These are phyloP conservation scores for Thraustochytrium sp. DNA, from an alignment of 352 stramenopile genomes.

Conservation along the genomic window DNA sequence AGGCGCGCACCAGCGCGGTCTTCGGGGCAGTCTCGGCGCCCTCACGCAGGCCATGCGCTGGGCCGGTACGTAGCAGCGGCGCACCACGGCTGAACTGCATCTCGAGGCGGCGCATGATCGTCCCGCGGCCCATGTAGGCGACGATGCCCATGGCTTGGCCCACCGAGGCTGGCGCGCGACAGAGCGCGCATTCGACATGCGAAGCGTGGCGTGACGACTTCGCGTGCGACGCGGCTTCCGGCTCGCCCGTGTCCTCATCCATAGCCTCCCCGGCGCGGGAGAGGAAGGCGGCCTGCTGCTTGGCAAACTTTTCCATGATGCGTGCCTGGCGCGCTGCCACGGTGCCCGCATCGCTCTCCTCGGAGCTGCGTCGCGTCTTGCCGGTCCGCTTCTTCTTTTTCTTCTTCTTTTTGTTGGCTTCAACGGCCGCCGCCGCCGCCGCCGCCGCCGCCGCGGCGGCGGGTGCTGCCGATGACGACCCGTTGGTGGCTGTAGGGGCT, in stretches of 20 bases:
- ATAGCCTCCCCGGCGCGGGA: background rate
- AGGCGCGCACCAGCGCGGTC: background rate
- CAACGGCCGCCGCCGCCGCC: background rate
- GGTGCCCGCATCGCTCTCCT: background rate
- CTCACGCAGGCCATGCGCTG: too few species aligned
- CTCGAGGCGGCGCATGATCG: background rate
- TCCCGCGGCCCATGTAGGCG: background rate
- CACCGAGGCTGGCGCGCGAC: background rate
- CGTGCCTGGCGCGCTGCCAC: background rate
- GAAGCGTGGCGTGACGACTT: too few species aligned
- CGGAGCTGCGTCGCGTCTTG: background rate
- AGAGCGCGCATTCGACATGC: background rate
- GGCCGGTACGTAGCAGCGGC: too few species aligned
- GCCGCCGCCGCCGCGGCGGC: too few species aligned
- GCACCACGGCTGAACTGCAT: background rate
- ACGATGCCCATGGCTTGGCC: background rate
- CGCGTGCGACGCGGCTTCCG: background rate
- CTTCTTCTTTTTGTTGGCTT: constrained; percentile 3
- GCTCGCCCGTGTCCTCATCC: background rate
- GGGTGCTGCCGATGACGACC: too few species aligned
- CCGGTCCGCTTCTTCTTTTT: constrained; percentile 29
- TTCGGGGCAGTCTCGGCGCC: background rate
- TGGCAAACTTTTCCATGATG: constrained; percentile 27
- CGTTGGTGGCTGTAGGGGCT: too few species aligned
- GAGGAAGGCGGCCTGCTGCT: constrained; percentile 17